A percentile compares a stretch with the other conserved stretches of the same genome.
Evolutionary conservation across 2,329 filamentous ascomycete species (phyloP).

Genomic region (Aphanoascus verrucosus): DNA sequence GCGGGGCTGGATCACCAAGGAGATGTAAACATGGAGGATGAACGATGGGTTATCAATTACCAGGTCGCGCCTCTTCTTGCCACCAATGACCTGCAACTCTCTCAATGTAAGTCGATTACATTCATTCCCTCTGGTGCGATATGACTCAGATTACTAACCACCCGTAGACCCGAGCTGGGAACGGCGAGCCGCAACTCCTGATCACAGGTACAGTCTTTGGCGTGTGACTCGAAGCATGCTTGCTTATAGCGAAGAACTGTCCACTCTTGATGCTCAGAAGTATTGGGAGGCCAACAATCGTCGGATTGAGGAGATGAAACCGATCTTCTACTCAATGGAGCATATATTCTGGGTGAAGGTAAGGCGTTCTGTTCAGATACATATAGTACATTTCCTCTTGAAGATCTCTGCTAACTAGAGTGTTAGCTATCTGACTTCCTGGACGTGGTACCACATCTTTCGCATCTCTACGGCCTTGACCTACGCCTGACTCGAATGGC

Average conservation of each 20-base stretch:
- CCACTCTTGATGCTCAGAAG: constrained; percentile 24
- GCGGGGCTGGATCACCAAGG: constrained; percentile 34
- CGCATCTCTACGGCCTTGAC: constrained; percentile 36
- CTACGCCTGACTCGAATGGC: constrained; percentile 34
- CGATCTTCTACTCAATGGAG: constrained; percentile 41
- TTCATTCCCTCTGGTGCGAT: background rate
- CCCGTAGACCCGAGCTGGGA: constrained; percentile 35
- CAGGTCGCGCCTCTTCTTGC: constrained; percentile 40
- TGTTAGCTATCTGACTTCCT: constrained; percentile 40
- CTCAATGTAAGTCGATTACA: constrained; percentile 30
- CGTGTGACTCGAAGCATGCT: constrained; percentile 38
- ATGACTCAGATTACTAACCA: constrained; percentile 8
- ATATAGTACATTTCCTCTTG: constrained; percentile 12
- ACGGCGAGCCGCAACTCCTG: constrained; percentile 34
- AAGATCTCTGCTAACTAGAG: constrained; percentile 8
- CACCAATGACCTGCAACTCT: constrained; percentile 41
- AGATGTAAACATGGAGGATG: constrained; percentile 28
- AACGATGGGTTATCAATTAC: constrained; percentile 42
- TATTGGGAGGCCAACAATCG: constrained; percentile 32
- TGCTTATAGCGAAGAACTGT: constrained; percentile 33
- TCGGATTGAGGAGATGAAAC: constrained; percentile 34
- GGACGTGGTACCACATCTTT: constrained; percentile 39
- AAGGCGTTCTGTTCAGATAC: constrained; percentile 16
- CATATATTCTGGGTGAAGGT: constrained; percentile 44
- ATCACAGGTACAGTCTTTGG: constrained; percentile 39